Evolutionary conservation across 805 yeast genomes (phyloP).

Genomic region (Brettanomyces anomalus): DNA sequence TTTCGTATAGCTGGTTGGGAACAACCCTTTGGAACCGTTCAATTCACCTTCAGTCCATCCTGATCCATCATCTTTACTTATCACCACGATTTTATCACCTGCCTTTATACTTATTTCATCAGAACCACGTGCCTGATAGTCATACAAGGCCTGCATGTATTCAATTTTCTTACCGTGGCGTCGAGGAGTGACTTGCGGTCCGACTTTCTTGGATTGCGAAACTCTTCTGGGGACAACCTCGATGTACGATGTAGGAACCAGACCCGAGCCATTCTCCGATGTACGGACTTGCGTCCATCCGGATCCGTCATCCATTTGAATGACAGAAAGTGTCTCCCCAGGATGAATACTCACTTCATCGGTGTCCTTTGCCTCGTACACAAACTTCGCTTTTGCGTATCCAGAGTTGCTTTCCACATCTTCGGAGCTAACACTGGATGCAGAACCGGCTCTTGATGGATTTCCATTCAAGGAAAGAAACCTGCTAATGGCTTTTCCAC

Average conservation of each 20-base stretch:
- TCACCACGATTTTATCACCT: slow-evolving; percentile 66
- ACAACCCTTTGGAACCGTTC: slow-evolving; percentile 54
- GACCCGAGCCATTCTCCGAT: slow-evolving; percentile 44
- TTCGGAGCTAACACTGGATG: background rate
- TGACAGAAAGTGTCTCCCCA: slow-evolving; percentile 53
- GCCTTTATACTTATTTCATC: slow-evolving; percentile 66
- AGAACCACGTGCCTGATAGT: slow-evolving; percentile 67
- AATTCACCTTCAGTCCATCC: slow-evolving; percentile 96
- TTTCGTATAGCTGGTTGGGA: slow-evolving; percentile 71
- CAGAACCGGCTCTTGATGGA: too few species aligned
- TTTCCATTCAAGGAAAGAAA: too few species aligned
- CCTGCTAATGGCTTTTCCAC: background rate
- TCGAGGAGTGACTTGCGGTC: slow-evolving; percentile 69
- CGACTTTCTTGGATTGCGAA: slow-evolving; percentile 33
- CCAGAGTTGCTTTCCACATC: background rate
- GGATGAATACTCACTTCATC: slow-evolving; percentile 62
- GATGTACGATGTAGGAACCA: slow-evolving; percentile 80
- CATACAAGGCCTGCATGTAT: slow-evolving; percentile 63
- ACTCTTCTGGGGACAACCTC: slow-evolving; percentile 27
- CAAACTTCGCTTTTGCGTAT: slow-evolving; percentile 46
- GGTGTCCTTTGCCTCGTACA: slow-evolving; percentile 56
- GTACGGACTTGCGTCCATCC: slow-evolving; percentile 80
- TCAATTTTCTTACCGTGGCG: slow-evolving; percentile 58
- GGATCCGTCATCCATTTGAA: slow-evolving; percentile 73
- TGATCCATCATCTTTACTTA: slow-evolving; percentile 64